Evolutionary conservation across 306 rosid species (phyloP), one percentile per base, ranked within the genome.

Genomic region (Coriaria nepalensis): DNA sequence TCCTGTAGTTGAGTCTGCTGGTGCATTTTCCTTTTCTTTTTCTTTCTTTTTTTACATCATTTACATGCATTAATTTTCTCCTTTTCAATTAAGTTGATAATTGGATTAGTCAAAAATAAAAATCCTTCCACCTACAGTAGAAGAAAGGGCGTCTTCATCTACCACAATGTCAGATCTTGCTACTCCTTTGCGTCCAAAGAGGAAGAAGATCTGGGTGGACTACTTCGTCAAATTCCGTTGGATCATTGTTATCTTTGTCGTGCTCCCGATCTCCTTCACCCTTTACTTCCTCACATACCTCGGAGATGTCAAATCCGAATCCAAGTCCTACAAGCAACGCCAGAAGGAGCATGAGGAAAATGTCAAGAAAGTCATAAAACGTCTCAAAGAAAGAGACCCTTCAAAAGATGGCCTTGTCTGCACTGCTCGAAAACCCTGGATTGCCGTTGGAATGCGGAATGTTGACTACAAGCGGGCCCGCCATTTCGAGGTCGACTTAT

Each of bases 401-500:
- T 54, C 80, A 2, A 90, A 71, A 68, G 95, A 85, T 56, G 98
- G 98, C 32, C 98, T 90, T 53, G 94, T 90, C 40, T 90, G 97
- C 64, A 90, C 97, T 2, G 97, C 97, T 15, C 78, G 95, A 4
- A 90, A 85, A 55, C 97, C 97, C 2, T 90, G 82, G 80, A 82
- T 90, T 48, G 97, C 97, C 5, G 97, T 85, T 54, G 97, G 97
- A 46, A 90, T 85, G 97, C 65, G 97, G 33, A 90, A 90, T 67
- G 97, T 90, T 51, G 98, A 90, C 74, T 90, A 90, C 47, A 90
- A 90, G 73, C 74, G 95, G 12, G 95, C 98, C 40, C 83, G 98
- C 6, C 98, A 90, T 59, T 90, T 84, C 37, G 98, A 90, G 69
- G 94, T 90, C 8, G 98, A 90, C 59, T 56, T 90, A 52, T 81